Evolutionary conservation across 768 basidiomycete species (phyloP), one percentile per base, ranked within the genome.

Genomic region (Phylloporus sp.): DNA sequence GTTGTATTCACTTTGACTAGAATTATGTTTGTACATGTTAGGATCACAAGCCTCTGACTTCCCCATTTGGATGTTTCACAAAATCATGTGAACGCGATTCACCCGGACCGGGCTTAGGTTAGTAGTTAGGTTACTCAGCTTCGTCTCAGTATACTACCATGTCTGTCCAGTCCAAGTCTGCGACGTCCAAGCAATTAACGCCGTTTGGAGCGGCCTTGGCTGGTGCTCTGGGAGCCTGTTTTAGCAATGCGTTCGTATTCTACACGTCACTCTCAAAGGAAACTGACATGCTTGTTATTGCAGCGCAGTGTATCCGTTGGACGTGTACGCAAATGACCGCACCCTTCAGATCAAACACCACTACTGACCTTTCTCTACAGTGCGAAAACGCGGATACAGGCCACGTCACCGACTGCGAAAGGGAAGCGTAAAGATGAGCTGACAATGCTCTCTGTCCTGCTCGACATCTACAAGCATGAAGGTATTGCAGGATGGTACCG

Each of bases 311-410:
- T 99, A 99, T 66, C 95, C 95, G 15, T 73, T 99, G 48, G 95
- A 99, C 71, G 91, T 93, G 86, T 92, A 74, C 61, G 50, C 43
- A 18, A 20, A 22, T 9, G 6, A 2, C 11, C 15, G 7, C 20
- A 16, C 38, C 4, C 8, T 29, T 34, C 18, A n/a, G 6, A 29
- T 27, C 16, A 32, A 12, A 39, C 11, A 31, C 44, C 6, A 32
- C 44, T 5, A 32, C 35, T 61, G 40, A 52, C 32, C 27, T 55
- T 34, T 44, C 26, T 47, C 12, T 18, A 28, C 64, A 97, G 94
- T 9, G 87, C 91, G 51, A 98, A 98, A 71, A 98, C 95, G 3
- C 84, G 90, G 38, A 92, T 99, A 55, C 97, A 99, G 67, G 95
- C 91, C 26, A 73, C 82, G 15, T 78, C 84, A 6, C 61, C 71